Percentiles rank a stretch among this genome's conserved stretches.
phyloP scores from a whole-genome alignment of 2,329 filamentous ascomycete genomes.

The Gaeumannomyces tritici region DNA sequence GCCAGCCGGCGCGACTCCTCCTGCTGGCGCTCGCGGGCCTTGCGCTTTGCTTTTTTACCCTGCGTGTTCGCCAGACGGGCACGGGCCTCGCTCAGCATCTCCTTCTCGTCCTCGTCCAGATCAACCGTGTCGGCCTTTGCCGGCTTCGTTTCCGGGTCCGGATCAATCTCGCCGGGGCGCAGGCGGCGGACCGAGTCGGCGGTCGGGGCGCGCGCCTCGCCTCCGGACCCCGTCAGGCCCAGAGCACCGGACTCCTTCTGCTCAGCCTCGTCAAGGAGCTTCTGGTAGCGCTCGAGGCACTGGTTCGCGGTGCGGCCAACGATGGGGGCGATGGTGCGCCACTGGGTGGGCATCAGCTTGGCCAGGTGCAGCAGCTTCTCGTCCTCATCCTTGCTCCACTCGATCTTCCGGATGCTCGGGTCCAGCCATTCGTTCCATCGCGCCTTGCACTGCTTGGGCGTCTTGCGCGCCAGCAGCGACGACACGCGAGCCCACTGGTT shows the following conservation, averaged over 20 bases:
- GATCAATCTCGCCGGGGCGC: conserved; percentile 87
- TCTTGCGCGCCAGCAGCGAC: conserved; percentile 92
- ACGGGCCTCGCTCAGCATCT: conserved; percentile 96
- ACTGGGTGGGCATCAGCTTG: conserved; percentile 98
- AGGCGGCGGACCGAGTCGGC: conserved; percentile 86
- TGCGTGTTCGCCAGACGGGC: conserved; percentile 95
- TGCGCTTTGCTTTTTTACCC: conserved; percentile 97
- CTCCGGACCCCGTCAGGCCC: conserved; percentile 76
- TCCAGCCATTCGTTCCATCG: conserved; percentile 98
- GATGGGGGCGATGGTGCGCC: conserved; percentile 95
- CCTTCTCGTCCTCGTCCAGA: conserved; percentile 97
- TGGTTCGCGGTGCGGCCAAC: conserved; percentile 95
- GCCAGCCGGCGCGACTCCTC: conserved; percentile 89
- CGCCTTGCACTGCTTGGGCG: conserved; percentile 97
- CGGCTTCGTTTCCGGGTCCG: conserved; percentile 94
- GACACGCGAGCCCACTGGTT: conserved; percentile 99
- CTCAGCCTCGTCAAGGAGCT: conserved; percentile 91
- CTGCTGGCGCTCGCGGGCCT: conserved; percentile 88
- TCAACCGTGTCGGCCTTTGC: conserved; percentile 95
- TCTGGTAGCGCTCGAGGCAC: conserved; percentile 94
- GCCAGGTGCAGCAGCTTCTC: conserved; percentile 94
- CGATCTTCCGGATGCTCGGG: conserved; percentile 94
- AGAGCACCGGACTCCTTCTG: conserved; percentile 72
- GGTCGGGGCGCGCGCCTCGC: conserved; percentile 76
- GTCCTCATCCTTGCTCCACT: conserved; percentile 98